A percentile compares a stretch with the other conserved stretches of the same genome.
Evolutionary conservation across 768 basidiomycete genomes (phyloP).

Genomic region (Cantharellus anzutake): DNA sequence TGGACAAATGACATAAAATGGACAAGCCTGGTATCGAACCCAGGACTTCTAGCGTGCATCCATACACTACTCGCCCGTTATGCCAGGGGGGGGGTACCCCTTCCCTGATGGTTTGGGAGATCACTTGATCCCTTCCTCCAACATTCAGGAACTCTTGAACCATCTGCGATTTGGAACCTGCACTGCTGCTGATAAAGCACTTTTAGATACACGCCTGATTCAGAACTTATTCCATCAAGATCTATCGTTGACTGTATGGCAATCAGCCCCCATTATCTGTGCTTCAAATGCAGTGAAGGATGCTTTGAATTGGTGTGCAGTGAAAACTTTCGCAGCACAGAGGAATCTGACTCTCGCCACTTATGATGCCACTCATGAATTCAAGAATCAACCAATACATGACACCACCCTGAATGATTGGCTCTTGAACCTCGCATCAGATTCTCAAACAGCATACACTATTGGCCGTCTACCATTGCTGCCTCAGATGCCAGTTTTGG

Average conservation of each 20-base stretch:
- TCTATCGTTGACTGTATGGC: too few relatives aligned
- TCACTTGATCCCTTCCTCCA: too few relatives aligned
- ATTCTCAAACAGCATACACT: background rate
- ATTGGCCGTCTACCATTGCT: slow-evolving; percentile 3
- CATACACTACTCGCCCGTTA: too few relatives aligned
- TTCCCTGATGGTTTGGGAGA: too few relatives aligned
- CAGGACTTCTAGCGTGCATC: too few relatives aligned
- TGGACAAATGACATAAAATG: too few relatives aligned
- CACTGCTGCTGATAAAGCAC: background rate
- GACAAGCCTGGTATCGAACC: too few relatives aligned
- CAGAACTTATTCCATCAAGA: background rate
- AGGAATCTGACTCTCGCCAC: background rate
- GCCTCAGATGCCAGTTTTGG: slow-evolving; percentile 3
- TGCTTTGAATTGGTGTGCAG: background rate
- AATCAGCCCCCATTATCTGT: background rate
- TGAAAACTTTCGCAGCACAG: background rate
- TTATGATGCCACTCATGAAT: too few relatives aligned
- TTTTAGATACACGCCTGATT: background rate
- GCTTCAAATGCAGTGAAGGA: slow-evolving; percentile 4
- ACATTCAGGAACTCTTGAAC: background rate
- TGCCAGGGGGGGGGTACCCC: too few relatives aligned
- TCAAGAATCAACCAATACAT: background rate
- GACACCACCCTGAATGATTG: background rate
- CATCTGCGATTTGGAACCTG: background rate
- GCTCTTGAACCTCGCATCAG: background rate